phyloP scores from a whole-genome alignment of 1,139 yeast species.

The Debaryomyces sp. region DNA sequence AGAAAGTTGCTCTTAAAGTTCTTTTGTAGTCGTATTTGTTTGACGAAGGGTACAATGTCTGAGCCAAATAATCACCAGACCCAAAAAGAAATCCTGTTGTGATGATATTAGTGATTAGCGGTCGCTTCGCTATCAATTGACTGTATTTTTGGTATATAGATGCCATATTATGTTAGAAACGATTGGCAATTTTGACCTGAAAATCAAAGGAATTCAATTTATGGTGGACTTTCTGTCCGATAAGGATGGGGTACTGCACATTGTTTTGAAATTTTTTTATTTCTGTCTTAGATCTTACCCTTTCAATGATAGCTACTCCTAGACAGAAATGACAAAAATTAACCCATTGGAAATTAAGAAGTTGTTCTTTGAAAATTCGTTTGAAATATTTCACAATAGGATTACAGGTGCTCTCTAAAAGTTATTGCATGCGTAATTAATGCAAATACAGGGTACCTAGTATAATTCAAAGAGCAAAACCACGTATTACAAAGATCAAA shows the following conservation, averaged over 20 bases:
- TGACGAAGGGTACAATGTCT: conserved; percentile 26
- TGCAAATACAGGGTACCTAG: neutral
- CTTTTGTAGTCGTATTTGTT: conserved; percentile 31
- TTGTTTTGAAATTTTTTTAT: neutral
- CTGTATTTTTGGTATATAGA: conserved; percentile 23
- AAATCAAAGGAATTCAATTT: neutral
- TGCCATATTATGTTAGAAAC: neutral
- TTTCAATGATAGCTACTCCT: neutral
- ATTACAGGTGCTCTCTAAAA: neutral
- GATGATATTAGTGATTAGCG: conserved; percentile 39
- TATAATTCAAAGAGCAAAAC: neutral
- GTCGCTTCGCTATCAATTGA: conserved; percentile 31
- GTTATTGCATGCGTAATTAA: neutral
- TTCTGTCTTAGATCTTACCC: neutral
- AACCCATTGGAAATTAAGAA: no score
- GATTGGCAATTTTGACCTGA: neutral
- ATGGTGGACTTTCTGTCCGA: neutral
- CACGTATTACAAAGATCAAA: neutral
- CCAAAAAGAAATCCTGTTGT: conserved; percentile 47
- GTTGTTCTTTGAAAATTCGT: neutral
- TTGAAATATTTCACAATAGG: neutral
- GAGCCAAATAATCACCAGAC: conserved; percentile 46
- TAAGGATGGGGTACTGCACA: neutral
- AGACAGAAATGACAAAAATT: neutral
- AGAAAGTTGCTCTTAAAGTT: conserved; percentile 36